phyloP scores from a whole-genome alignment of 2,329 filamentous ascomycete species.

The Fusarium sp. region DNA sequence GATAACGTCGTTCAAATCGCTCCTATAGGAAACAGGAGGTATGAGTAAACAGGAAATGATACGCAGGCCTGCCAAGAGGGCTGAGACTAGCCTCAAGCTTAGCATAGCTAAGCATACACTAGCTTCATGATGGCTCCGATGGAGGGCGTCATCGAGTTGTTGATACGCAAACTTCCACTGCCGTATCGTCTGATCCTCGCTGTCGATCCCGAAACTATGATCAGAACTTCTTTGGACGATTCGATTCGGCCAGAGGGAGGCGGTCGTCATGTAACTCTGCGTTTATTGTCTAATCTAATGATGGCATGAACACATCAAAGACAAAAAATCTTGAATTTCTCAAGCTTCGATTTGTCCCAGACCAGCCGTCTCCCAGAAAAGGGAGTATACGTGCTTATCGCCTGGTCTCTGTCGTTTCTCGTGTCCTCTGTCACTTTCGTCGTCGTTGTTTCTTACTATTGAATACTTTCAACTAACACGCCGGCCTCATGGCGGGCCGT shows the following conservation, averaged over 20 bases:
- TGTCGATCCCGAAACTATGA: constrained; percentile 23
- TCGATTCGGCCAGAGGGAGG: background rate
- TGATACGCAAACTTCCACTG: constrained; percentile 20
- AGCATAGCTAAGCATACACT: constrained; percentile 7
- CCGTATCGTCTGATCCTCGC: constrained; percentile 13
- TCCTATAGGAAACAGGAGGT: constrained; percentile 7
- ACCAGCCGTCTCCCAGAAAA: background rate
- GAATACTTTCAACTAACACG: background rate
- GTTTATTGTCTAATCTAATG: background rate
- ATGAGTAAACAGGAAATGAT: constrained; percentile 23
- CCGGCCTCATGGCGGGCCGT: constrained; percentile 22
- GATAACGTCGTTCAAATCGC: constrained; percentile 17
- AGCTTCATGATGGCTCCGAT: constrained; percentile 7
- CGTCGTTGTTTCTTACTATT: background rate
- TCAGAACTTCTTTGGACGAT: background rate
- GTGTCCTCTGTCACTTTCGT: background rate
- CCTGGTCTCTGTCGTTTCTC: background rate
- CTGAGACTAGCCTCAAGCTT: constrained; percentile 22
- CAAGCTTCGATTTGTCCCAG: background rate
- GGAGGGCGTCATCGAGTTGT: constrained; percentile 24
- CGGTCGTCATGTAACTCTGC: constrained; percentile 12
- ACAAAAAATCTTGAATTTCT: background rate
- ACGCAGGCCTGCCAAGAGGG: constrained; percentile 1
- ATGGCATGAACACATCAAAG: constrained; percentile 6
- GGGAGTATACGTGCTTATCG: background rate